Percentiles rank a stretch among this genome's conserved stretches.
phyloP scores from a whole-genome alignment of 805 yeast species.

The Saturnispora sekii region DNA sequence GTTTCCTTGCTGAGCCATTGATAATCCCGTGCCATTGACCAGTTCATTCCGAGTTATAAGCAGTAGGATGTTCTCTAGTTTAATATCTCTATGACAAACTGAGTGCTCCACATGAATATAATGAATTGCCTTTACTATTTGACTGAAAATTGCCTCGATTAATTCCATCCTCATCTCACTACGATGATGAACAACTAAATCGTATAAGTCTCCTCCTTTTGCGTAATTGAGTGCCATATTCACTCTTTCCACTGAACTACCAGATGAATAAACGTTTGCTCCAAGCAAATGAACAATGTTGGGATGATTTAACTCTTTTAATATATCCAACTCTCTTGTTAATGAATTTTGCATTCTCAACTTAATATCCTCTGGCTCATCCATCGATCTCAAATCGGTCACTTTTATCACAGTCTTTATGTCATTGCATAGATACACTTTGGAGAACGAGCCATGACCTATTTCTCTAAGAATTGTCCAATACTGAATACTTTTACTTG shows the following conservation, averaged over 20 bases:
- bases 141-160: constrained; percentile 57
- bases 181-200: constrained; percentile 41
- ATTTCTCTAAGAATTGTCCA: constrained; percentile 33
- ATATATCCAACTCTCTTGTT: constrained; percentile 64
- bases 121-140: constrained; percentile 56
- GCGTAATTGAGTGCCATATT: constrained; percentile 65
- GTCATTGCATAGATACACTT: constrained; percentile 41
- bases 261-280: constrained; percentile 19
- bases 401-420: constrained; percentile 62
- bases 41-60: constrained; percentile 29
- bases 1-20: constrained; percentile 5
- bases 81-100: constrained; percentile 88
- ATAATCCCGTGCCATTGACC: constrained; percentile 7
- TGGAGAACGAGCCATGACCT: constrained; percentile 64
- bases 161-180: constrained; percentile 37
- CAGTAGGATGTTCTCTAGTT: constrained; percentile 72
- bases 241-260: constrained; percentile 11
- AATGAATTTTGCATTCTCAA: constrained; percentile 52
- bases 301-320: constrained; percentile 53
- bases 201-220: constrained; percentile 77
- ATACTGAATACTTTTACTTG: constrained; percentile 11
- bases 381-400: constrained; percentile 19
- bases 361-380: constrained; percentile 29
- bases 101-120: constrained; percentile 53
- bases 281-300: constrained; percentile 57